Evolutionary conservation across 306 rosid genomes (phyloP), one percentile per base, ranked within the genome.

Genomic region (Oemleria cerasiformis): DNA sequence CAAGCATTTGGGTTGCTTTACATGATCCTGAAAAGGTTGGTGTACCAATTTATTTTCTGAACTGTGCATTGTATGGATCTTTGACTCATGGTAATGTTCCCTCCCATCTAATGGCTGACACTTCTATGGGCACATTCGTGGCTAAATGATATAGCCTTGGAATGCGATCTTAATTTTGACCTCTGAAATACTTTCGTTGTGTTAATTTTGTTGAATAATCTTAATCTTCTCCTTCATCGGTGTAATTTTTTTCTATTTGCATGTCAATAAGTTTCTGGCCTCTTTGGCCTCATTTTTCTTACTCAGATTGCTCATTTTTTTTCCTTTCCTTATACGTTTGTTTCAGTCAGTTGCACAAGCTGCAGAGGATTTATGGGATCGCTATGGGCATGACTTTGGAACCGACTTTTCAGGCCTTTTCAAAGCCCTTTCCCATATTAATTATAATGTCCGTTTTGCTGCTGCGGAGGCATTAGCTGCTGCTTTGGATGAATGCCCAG

Each of bases 361-460:
- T 15, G 95, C 99, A 41, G 99, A 94, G 77, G 97, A 86, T 78
- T 77, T 94, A 68, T 94, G 97, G 99, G 99, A 94, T 84, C 97
- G 93, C 71, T 94, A 94, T 72, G 96, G 97, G 48, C 59, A 87
- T 84, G 95, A 89, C 56, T 87, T 91, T 82, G 99, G 97, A 81
- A 89, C 86, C 53, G 96, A 94, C 78, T 89, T 84, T 84, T 91
- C 97, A 0, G 88, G 97, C 68, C 92, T 94, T 77, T 86, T 80
- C 82, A 91, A 78, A 82, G 99, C 96, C 48, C 97, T 94, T 63
- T 87, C 95, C 45, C 90, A 94, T 75, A 77, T 84, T 36, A 88
- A 94, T 68, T 91, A 83, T 81, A 94, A 86, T 79, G 88, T 94
- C 53, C 92, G 96, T 34, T 20, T 91, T 84, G 97, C 99, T 68